phyloP scores from a whole-genome alignment of 1,284 basidiomycete species.

The Ceratorhiza oryzae-sativae region DNA sequence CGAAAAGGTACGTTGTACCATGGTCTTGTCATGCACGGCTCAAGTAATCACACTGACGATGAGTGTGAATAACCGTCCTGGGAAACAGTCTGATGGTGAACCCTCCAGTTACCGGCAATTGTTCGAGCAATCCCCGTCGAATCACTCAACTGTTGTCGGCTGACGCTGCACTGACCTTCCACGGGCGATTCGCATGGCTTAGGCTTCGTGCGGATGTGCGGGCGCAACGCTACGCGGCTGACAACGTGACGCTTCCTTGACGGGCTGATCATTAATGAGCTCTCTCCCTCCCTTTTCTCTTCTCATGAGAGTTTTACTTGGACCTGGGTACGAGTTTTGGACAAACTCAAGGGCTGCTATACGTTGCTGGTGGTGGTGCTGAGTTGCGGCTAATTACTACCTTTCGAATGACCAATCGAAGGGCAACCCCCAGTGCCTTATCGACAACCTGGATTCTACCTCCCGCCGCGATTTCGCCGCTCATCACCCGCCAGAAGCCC shows the following conservation, averaged over 20 bases:
- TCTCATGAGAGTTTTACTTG: background rate
- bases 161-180: slow-evolving; percentile 24
- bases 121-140: slow-evolving; percentile 37
- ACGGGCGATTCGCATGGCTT: background rate
- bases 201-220: background rate
- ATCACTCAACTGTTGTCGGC: slow-evolving; percentile 14
- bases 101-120: slow-evolving; percentile 26
- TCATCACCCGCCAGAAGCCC: slow-evolving; percentile 32
- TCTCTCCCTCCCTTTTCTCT: background rate
- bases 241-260: background rate
- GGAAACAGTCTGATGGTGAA: background rate
- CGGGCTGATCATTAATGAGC: too few relatives aligned
- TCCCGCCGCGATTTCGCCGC: slow-evolving; percentile 35
- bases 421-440: background rate
- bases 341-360: too few relatives aligned
- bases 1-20: too few relatives aligned
- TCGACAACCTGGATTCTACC: slow-evolving; percentile 6
- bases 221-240: background rate
- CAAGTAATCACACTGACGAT: too few relatives aligned
- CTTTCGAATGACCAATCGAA: background rate
- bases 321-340: too few relatives aligned
- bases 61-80: background rate
- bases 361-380: too few relatives aligned
- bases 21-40: too few relatives aligned
- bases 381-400: background rate